phyloP scores from a whole-genome alignment of 768 basidiomycete genomes.

The Rhodotorula taiwanensis region DNA sequence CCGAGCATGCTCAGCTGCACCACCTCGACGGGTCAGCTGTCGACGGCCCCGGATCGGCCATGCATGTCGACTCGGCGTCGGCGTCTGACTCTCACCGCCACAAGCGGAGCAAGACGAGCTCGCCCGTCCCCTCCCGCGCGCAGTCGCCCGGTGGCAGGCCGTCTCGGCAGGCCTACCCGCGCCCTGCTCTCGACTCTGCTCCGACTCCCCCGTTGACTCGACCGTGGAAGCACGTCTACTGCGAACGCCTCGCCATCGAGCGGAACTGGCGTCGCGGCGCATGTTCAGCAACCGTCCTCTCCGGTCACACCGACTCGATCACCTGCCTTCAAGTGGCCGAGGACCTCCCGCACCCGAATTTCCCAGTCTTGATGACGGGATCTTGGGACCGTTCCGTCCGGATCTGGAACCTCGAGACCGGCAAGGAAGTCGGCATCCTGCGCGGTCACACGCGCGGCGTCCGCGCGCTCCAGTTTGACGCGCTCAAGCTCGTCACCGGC shows the following conservation, averaged over 20 bases:
- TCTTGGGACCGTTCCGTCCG: slow-evolving; percentile 91
- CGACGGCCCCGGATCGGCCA: neutral
- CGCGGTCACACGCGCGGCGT: slow-evolving; percentile 88
- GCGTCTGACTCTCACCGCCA: slow-evolving; percentile 17
- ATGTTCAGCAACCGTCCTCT: slow-evolving; percentile 72
- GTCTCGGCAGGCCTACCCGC: neutral
- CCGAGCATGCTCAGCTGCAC: slow-evolving; percentile 20
- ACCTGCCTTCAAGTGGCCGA: slow-evolving; percentile 96
- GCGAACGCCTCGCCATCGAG: slow-evolving; percentile 91
- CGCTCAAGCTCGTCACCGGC: slow-evolving; percentile 87
- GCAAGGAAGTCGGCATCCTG: slow-evolving; percentile 70
- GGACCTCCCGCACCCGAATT: slow-evolving; percentile 68
- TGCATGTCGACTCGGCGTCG: slow-evolving; percentile 3
- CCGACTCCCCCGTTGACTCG: slow-evolving; percentile 52
- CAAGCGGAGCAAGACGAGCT: slow-evolving; percentile 38
- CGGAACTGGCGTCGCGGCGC: slow-evolving; percentile 95
- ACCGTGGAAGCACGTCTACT: slow-evolving; percentile 98
- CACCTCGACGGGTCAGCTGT: slow-evolving; percentile 10
- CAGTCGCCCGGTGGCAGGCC: slow-evolving; percentile 13
- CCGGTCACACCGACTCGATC: slow-evolving; percentile 90
- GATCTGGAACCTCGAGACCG: slow-evolving; percentile 95
- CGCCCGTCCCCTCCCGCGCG: slow-evolving; percentile 40
- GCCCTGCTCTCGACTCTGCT: neutral
- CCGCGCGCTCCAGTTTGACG: slow-evolving; percentile 88
- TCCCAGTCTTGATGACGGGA: slow-evolving; percentile 92